These are phyloP conservation scores for Fulvia fulva DNA, from an alignment of 2,329 filamentous ascomycete genomes.

Conservation along the genomic window DNA sequence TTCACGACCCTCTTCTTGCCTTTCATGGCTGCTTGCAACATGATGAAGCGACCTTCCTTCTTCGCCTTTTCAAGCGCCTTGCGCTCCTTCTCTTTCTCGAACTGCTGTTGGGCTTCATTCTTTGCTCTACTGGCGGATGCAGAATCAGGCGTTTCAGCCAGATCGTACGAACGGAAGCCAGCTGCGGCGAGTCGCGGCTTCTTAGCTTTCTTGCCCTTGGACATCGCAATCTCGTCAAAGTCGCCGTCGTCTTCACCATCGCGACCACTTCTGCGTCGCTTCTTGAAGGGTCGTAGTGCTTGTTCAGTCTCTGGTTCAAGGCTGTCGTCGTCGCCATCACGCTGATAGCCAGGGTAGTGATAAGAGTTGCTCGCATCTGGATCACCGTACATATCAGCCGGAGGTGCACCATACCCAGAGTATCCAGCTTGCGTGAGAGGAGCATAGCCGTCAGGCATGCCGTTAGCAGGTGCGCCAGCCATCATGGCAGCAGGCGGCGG, in stretches of 20 bases:
- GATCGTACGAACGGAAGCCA: conserved; percentile 30
- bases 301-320: conserved; percentile 21
- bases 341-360: conserved; percentile 24
- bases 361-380: conserved; percentile 24
- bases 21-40: conserved; percentile 44
- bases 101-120: conserved; percentile 45
- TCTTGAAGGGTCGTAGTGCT: conserved; percentile 26
- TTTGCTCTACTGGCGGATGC: conserved; percentile 32
- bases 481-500: conserved; percentile 30
- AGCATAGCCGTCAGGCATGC: conserved; percentile 30
- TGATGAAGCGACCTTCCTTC: conserved; percentile 43
- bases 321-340: conserved; percentile 32
- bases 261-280: conserved; percentile 18
- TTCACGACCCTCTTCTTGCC: conserved; percentile 44
- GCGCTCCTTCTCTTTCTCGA: conserved; percentile 44
- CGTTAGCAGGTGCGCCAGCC: conserved; percentile 23
- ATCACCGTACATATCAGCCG: conserved; percentile 31
- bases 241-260: conserved; percentile 28
- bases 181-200: conserved; percentile 32
- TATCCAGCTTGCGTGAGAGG: conserved; percentile 28
- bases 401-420: conserved; percentile 27
- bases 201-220: conserved; percentile 32
- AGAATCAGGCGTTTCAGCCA: conserved; percentile 26
- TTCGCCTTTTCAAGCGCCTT: conserved; percentile 38
- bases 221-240: conserved; percentile 35